A percentile compares a stretch with the other conserved stretches of the same genome.
These are phyloP conservation scores for Diplodia corticola DNA, from an alignment of 2,329 filamentous ascomycete genomes.

Conservation along the genomic window DNA sequence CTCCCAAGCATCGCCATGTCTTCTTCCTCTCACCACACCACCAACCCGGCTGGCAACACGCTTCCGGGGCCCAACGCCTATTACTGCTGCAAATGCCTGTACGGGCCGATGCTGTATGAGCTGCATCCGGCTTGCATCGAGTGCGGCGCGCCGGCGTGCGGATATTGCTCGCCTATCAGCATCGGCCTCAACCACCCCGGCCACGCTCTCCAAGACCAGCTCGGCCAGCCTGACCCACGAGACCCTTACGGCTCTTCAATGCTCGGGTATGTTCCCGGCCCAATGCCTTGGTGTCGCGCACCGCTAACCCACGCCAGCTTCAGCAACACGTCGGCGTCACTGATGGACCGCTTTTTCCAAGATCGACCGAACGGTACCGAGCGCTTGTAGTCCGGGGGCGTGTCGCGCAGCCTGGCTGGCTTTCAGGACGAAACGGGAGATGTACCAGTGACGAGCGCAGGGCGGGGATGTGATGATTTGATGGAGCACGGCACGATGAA, in stretches of 20 bases:
- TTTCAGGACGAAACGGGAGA: background rate
- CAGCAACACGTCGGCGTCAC: background rate
- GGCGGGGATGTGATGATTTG: background rate
- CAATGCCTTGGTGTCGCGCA: background rate
- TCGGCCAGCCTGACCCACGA: background rate
- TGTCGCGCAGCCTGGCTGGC: background rate
- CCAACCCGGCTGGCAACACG: background rate
- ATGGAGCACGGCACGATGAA: background rate
- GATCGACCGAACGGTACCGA: background rate
- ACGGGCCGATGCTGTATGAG: background rate
- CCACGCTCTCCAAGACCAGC: background rate
- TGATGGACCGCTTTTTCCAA: constrained; percentile 1
- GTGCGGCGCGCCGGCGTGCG: background rate
- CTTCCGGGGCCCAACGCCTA: background rate
- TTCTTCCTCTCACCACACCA: background rate
- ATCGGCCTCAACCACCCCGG: background rate
- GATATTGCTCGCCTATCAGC: background rate
- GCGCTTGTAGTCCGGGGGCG: background rate
- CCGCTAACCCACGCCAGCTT: background rate
- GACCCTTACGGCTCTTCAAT: background rate
- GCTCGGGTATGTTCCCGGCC: background rate
- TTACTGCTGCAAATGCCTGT: constrained; percentile 4
- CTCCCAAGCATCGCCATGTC: background rate
- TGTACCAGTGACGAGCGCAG: background rate
- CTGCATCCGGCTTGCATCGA: background rate